These are phyloP conservation scores for Puccinellia tenuiflora DNA, from an alignment of 176 grass and related monocot genomes.

Conservation along the genomic window DNA sequence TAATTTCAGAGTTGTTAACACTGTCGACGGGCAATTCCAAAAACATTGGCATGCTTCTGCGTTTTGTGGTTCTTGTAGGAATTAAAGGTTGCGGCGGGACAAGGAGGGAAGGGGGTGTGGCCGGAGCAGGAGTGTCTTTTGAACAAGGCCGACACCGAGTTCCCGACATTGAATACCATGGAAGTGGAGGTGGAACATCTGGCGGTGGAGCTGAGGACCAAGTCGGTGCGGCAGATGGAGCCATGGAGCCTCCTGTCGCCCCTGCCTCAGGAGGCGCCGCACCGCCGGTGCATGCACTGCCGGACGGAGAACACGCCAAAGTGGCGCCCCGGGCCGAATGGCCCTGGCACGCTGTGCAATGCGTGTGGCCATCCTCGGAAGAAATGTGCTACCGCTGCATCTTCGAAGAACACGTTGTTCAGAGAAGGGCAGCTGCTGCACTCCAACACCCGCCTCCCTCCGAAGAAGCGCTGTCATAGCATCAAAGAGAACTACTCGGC, in stretches of 20 bases:
- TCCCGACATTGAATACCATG: too few species aligned
- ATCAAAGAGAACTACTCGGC: too few species aligned
- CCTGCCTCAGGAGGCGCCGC: not conserved
- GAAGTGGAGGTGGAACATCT: not conserved
- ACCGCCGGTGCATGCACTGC: not conserved
- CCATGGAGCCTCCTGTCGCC: not conserved
- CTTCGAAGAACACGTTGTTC: not conserved
- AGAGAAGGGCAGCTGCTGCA: not conserved
- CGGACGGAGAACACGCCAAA: not conserved
- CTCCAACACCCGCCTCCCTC: not conserved
- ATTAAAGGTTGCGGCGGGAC: slow-evolving; percentile 10
- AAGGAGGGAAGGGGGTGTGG: too few species aligned
- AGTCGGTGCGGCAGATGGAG: not conserved
- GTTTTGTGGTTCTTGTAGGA: not conserved
- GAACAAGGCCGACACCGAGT: too few species aligned
- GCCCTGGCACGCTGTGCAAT: not conserved
- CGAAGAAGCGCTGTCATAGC: not conserved
- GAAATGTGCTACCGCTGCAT: not conserved
- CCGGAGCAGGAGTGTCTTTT: not conserved
- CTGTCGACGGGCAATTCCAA: slow-evolving; percentile 37
- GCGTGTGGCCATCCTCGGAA: not conserved
- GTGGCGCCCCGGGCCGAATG: not conserved
- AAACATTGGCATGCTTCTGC: not conserved
- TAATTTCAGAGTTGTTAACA: slow-evolving; percentile 39
- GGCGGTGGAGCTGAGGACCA: slow-evolving; percentile 8